Evolutionary conservation across 2,329 filamentous ascomycete genomes (phyloP).

Genomic region (Aphanocladium album): DNA sequence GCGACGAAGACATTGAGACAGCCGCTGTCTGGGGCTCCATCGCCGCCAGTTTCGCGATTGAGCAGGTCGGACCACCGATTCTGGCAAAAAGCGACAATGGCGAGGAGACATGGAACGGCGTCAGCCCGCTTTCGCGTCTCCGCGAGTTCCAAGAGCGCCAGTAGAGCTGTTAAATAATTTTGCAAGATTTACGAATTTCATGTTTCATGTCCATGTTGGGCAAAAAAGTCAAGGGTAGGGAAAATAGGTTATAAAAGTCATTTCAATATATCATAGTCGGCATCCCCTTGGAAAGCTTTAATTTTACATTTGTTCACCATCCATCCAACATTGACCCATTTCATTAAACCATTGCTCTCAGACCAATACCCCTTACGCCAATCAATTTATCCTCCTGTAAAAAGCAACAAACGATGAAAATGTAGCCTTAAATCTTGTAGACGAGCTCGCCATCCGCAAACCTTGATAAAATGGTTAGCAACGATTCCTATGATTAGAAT

Average conservation of each 20-base stretch:
- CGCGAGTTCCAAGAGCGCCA: conserved; percentile 43
- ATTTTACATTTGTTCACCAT: conserved; percentile 10
- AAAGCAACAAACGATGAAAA: neutral
- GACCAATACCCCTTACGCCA: conserved; percentile 6
- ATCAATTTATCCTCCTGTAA: neutral
- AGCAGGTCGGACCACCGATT: conserved; percentile 80
- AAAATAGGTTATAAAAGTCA: conserved; percentile 1
- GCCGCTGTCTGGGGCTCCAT: conserved; percentile 75
- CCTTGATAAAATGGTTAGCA: conserved; percentile 32
- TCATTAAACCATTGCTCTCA: neutral
- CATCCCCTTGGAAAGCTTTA: conserved; percentile 9
- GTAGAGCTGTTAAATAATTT: conserved; percentile 13
- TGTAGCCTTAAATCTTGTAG: conserved; percentile 57
- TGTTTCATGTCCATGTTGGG: neutral
- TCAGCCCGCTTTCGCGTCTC: conserved; percentile 47
- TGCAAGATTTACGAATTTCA: conserved; percentile 1
- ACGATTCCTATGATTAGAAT: neutral
- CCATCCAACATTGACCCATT: neutral
- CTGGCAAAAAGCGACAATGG: conserved; percentile 42
- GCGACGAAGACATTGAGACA: conserved; percentile 58
- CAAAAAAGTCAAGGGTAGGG: neutral
- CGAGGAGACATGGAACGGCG: conserved; percentile 58
- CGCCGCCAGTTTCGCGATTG: conserved; percentile 87
- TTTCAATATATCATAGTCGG: conserved; percentile 10
- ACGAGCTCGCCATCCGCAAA: conserved; percentile 59